Conservation (phyloP, 78 protist genomes). For the Chrysochromulina parva region DNA sequence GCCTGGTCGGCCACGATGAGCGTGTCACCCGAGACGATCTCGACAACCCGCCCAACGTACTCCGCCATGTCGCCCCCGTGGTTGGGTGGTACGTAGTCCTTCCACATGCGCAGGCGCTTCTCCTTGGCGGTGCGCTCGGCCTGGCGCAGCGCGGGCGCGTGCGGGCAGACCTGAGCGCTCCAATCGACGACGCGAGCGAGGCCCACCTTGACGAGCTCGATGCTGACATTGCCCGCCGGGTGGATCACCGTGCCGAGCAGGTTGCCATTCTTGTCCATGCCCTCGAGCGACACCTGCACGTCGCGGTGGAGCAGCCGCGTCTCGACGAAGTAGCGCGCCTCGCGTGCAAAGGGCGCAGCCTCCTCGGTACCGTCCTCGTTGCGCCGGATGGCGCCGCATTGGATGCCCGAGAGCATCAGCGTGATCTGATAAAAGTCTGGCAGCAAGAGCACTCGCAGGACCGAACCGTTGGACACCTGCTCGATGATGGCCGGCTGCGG, state of each 20-base stretch:
- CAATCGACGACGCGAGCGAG: conserved; percentile 62
- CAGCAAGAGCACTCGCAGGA: background rate
- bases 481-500: background rate
- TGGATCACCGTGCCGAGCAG: conserved; percentile 56
- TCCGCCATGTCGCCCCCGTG: background rate
- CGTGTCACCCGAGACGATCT: conserved; percentile 20
- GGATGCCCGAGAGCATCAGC: background rate
- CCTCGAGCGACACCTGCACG: conserved; percentile 25
- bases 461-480: background rate
- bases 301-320: conserved; percentile 54
- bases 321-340: conserved; percentile 53
- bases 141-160: background rate
- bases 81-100: conserved; percentile 9
- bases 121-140: conserved; percentile 29
- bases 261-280: conserved; percentile 33
- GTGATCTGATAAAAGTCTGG: conserved; percentile 4
- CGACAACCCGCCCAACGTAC: background rate
- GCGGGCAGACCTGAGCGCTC: background rate
- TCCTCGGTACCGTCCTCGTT: conserved; percentile 13
- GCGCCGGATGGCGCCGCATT: background rate
- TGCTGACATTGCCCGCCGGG: conserved; percentile 45
- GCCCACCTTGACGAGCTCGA: conserved; percentile 50
- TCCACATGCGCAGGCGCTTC: background rate
- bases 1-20: background rate
- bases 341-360: conserved; percentile 6